Percentiles rank a stretch among this genome's conserved stretches.
Evolutionary conservation across 2,329 filamentous ascomycete genomes (phyloP).

Genomic region (Elsinoe arachidis): DNA sequence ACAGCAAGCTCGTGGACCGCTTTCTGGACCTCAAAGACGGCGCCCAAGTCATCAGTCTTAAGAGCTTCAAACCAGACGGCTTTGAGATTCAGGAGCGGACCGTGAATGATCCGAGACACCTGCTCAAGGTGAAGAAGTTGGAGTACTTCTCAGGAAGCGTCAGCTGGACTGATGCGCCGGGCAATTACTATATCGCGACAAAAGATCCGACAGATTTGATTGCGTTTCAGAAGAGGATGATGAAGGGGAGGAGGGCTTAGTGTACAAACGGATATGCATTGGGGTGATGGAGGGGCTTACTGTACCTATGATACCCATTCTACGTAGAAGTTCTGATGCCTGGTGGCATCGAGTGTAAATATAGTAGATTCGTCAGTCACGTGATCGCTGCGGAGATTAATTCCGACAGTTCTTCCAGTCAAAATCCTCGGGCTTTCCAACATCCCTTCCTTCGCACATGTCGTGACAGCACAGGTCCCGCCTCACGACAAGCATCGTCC

Average conservation of each 20-base stretch:
- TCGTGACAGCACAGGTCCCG: no score
- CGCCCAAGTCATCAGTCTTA: conserved; percentile 81
- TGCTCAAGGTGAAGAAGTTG: conserved; percentile 64
- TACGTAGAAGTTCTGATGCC: neutral
- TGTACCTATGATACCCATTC: conserved; percentile 5
- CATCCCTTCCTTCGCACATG: no score
- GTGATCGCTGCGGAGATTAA: no score
- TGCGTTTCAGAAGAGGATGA: conserved; percentile 36
- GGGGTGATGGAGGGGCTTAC: neutral
- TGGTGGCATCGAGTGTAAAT: neutral
- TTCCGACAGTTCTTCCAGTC: no score
- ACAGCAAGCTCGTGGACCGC: conserved; percentile 74
- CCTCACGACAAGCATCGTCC: no score
- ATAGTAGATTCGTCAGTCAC: neutral
- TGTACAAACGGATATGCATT: neutral
- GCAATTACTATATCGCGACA: conserved; percentile 80
- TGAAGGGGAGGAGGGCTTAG: conserved; percentile 14
- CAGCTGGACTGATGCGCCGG: conserved; percentile 81
- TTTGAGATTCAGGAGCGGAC: conserved; percentile 67
- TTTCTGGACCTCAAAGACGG: conserved; percentile 90
- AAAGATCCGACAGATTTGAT: conserved; percentile 55
- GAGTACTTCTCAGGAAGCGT: conserved; percentile 63
- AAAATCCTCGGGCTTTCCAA: no score
- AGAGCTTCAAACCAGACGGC: conserved; percentile 76
- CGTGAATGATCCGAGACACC: conserved; percentile 70